These are phyloP conservation scores for Pezicula rhizophila DNA, from an alignment of 2,329 filamentous ascomycete species.

Conservation along the genomic window DNA sequence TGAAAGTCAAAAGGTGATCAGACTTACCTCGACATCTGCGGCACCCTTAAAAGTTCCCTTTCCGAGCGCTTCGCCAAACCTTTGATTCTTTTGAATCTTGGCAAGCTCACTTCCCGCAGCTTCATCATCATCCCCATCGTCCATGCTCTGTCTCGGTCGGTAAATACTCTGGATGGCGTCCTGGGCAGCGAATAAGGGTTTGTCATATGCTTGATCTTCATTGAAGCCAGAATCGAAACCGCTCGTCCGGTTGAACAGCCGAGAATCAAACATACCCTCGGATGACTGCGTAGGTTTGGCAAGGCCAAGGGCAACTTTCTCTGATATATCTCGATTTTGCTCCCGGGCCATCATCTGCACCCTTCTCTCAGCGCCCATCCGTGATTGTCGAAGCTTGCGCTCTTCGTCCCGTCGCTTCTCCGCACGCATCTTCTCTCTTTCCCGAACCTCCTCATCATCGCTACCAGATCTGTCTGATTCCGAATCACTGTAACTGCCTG, in stretches of 20 bases:
- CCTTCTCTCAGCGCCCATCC: constrained; percentile 89
- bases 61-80: constrained; percentile 78
- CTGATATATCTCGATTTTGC: constrained; percentile 93
- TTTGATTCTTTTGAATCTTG: constrained; percentile 76
- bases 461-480: constrained; percentile 33
- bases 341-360: constrained; percentile 91
- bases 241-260: constrained; percentile 88
- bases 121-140: constrained; percentile 72
- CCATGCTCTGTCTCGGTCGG: constrained; percentile 67
- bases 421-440: constrained; percentile 69
- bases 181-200: constrained; percentile 91
- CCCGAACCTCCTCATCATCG: constrained; percentile 57
- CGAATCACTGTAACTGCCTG: constrained; percentile 47
- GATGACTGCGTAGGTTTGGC: constrained; percentile 90
- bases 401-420: constrained; percentile 80
- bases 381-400: constrained; percentile 82
- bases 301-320: constrained; percentile 90
- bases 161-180: constrained; percentile 95
- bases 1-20: not conserved
- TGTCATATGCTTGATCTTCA: constrained; percentile 96
- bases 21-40: constrained; percentile 68
- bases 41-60: constrained; percentile 88
- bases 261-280: constrained; percentile 95
- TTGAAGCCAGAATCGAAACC: constrained; percentile 92
- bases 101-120: constrained; percentile 78